Conservation (phyloP, 345 rosid species). For the Melaleuca alternifolia region DNA sequence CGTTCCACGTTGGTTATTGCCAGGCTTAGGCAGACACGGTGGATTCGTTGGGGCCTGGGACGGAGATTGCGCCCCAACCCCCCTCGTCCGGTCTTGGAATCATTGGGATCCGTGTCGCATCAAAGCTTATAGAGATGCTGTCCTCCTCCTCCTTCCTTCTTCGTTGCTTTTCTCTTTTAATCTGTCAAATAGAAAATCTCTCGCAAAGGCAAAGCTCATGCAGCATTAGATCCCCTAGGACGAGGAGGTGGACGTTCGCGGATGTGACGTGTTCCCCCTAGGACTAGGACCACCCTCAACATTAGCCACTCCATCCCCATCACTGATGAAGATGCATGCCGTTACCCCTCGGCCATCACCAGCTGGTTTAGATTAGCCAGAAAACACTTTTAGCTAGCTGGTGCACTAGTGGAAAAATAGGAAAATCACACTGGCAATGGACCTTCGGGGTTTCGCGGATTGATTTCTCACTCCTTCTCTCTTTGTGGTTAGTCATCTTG, state of each 20-base stretch:
- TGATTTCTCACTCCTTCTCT: not conserved
- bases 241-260: not conserved
- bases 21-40: slow-evolving; percentile 59
- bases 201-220: not conserved
- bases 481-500: too few species aligned
- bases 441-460: not conserved
- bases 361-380: not conserved
- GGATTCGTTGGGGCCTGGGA: slow-evolving; percentile 51
- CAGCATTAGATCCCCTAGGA: not conserved
- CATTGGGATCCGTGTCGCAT: not conserved
- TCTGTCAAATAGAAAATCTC: not conserved
- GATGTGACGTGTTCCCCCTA: not conserved
- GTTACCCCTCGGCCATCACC: not conserved
- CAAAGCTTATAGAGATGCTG: not conserved
- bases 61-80: not conserved
- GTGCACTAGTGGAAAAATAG: not conserved
- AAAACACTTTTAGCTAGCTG: not conserved
- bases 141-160: not conserved
- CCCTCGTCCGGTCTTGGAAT: not conserved
- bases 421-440: not conserved
- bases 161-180: not conserved
- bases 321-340: not conserved
- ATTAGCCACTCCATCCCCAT: not conserved
- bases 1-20: slow-evolving; percentile 13
- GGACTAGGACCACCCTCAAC: not conserved